Conservation (phyloP, 2,329 filamentous ascomycete species). For the Periconia macrospinosa region DNA sequence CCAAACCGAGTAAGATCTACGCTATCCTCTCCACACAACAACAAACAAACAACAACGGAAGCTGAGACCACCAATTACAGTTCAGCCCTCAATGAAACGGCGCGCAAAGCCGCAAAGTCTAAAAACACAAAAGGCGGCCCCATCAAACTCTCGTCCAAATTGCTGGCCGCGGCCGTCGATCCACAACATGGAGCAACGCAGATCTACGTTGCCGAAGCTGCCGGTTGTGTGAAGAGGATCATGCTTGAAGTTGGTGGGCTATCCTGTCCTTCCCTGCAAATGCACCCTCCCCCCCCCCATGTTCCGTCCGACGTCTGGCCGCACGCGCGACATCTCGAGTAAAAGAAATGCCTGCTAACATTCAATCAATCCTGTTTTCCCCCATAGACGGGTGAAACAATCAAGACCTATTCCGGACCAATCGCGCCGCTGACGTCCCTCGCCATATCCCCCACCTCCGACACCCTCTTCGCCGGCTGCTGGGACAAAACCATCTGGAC, state of each 20-base stretch:
- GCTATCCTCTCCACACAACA: neutral
- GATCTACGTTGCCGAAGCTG: constrained; percentile 83
- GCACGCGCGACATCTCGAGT: neutral
- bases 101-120: constrained; percentile 69
- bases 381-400: constrained; percentile 38
- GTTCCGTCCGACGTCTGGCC: neutral
- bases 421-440: constrained; percentile 67
- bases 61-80: constrained; percentile 27
- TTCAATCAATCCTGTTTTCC: neutral
- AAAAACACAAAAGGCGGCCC: constrained; percentile 86
- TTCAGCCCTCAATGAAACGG: constrained; percentile 54
- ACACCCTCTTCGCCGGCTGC: constrained; percentile 77
- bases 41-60: constrained; percentile 18
- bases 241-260: constrained; percentile 71
- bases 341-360: neutral
- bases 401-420: constrained; percentile 68
- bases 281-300: neutral
- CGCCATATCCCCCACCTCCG: constrained; percentile 28
- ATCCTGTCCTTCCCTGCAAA: constrained; percentile 14
- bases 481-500: constrained; percentile 95
- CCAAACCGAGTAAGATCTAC: constrained; percentile 74
- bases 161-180: constrained; percentile 73
- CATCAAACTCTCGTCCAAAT: constrained; percentile 79
- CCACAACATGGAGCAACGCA: constrained; percentile 61
- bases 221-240: constrained; percentile 75